A percentile compares a stretch with the other conserved stretches of the same genome.
Evolutionary conservation across 1,284 basidiomycete genomes (phyloP).

Genomic region (Agaricales sp.): DNA sequence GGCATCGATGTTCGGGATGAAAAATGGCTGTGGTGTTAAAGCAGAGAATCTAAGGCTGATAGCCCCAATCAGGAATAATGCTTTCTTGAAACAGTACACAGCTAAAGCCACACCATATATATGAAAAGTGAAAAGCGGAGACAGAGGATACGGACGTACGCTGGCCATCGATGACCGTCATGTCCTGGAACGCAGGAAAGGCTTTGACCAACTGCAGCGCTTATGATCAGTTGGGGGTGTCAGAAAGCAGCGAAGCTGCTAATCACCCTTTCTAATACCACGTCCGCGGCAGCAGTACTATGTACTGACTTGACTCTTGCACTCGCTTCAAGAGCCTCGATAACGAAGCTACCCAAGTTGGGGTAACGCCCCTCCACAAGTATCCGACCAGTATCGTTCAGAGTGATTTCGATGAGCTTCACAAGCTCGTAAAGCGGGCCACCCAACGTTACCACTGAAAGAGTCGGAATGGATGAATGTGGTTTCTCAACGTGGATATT

Average conservation of each 20-base stretch:
- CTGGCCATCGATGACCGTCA: conserved; percentile 48
- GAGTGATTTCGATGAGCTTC: conserved; percentile 46
- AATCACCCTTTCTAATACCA: conserved; percentile 54
- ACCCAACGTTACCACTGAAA: conserved; percentile 67
- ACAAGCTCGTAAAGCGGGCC: conserved; percentile 70
- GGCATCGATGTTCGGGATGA: conserved; percentile 44
- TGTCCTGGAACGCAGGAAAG: conserved; percentile 71
- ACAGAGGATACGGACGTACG: conserved; percentile 32
- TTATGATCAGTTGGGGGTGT: conserved; percentile 6
- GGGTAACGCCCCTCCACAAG: conserved; percentile 51
- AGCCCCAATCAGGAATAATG: conserved; percentile 71
- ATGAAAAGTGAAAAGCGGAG: conserved; percentile 1
- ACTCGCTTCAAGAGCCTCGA: conserved; percentile 51
- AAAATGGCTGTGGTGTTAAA: conserved; percentile 39
- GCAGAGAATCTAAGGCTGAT: conserved; percentile 54
- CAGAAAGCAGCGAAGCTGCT: conserved; percentile 12
- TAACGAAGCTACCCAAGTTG: conserved; percentile 67
- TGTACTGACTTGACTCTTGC: conserved; percentile 27
- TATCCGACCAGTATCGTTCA: conserved; percentile 67
- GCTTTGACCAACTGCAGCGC: conserved; percentile 54
- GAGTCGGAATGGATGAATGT: conserved; percentile 60
- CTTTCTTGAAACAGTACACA: conserved; percentile 85
- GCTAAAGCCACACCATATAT: conserved; percentile 26
- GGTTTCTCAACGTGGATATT: conserved; percentile 58
- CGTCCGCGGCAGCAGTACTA: conserved; percentile 36